Base-by-base conservation (phyloP, 441 rosid genomes). In the Populus tomentosa region DNA sequence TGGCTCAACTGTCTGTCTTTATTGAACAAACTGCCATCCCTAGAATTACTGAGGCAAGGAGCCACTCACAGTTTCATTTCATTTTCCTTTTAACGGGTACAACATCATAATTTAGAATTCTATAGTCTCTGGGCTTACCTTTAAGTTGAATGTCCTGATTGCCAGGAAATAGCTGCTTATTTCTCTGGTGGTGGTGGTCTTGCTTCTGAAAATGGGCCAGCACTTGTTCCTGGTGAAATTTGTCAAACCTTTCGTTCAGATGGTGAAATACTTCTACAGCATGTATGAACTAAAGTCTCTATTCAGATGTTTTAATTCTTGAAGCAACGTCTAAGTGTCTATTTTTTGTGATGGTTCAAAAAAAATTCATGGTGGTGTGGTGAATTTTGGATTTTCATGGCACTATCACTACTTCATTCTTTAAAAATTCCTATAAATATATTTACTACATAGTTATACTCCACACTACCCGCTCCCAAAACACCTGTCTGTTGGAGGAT, bases 211-310 rank as follows among this genome's bases (percentile, higher is more conserved):
- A 87, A 88, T 75, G 94, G 95, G 35, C 93, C 96, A 80, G 94
- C 94, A 73, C 90, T 91, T 85, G 89, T 91, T 82, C 98, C 98
- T 35, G 98, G 93, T 80, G 98, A 93, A 87, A 88, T 94, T 77
- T 88, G 95, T 83, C 90, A 90, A 79, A 80, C 89, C 72, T 97
- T 90, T 85, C 93, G 89, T 42, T 87, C 93, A 75, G 90, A 91
- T 82, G 92, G 92, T 77, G 98, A 97, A 83, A 91, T 89, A 82
- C 86, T 92, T 86, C 87, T 97, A 66, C 93, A 92, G 78, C 93
- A 93, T 82, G 99, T 96, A 94, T 56, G 88, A 66, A 33, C 72
- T 64, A 53, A 75, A 81, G 61, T 50, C 74, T 68, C 74, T 71
- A 36, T 67, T 66, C 23, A 65, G 16, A 40, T 40, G 53, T 78